Evolutionary conservation across 1,284 basidiomycete species (phyloP).

Genomic region (Boletus semigastroideus): DNA sequence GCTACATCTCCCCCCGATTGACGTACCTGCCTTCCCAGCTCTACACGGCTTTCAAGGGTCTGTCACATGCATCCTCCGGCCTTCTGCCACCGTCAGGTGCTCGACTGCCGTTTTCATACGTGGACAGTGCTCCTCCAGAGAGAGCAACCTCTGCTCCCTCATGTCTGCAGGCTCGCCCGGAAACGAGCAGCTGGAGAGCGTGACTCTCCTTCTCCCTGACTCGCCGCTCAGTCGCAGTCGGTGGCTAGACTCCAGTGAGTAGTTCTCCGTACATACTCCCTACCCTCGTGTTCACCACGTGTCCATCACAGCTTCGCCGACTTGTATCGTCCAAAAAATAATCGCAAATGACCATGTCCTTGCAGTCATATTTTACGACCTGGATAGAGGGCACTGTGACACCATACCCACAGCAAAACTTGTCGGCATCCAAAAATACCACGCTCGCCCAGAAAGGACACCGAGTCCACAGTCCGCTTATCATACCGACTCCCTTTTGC

Average conservation of each 20-base stretch:
- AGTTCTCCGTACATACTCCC: slow-evolving; percentile 18
- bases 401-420: slow-evolving; percentile 58
- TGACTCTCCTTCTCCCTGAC: slow-evolving; percentile 58
- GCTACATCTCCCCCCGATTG: slow-evolving; percentile 48
- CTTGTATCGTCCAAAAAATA: slow-evolving; percentile 65
- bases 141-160: slow-evolving; percentile 45
- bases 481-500: slow-evolving; percentile 31
- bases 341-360: slow-evolving; percentile 60
- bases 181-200: slow-evolving; percentile 39
- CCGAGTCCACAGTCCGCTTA: slow-evolving; percentile 31
- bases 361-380: slow-evolving; percentile 63
- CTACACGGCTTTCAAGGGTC: slow-evolving; percentile 62
- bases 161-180: slow-evolving; percentile 36
- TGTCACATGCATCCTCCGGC: slow-evolving; percentile 53
- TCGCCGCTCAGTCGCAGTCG: slow-evolving; percentile 60
- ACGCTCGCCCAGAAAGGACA: slow-evolving; percentile 32
- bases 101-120: slow-evolving; percentile 58
- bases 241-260: slow-evolving; percentile 55
- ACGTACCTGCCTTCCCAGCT: slow-evolving; percentile 46
- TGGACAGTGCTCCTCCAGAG: slow-evolving; percentile 48
- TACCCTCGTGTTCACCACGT: slow-evolving; percentile 31
- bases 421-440: slow-evolving; percentile 53
- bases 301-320: slow-evolving; percentile 43
- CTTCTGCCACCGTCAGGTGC: slow-evolving; percentile 54
- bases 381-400: slow-evolving; percentile 53